Evolutionary conservation across 495 filamentous ascomycete genomes (phyloP).

Genomic region (Parachaetomium inaequale): DNA sequence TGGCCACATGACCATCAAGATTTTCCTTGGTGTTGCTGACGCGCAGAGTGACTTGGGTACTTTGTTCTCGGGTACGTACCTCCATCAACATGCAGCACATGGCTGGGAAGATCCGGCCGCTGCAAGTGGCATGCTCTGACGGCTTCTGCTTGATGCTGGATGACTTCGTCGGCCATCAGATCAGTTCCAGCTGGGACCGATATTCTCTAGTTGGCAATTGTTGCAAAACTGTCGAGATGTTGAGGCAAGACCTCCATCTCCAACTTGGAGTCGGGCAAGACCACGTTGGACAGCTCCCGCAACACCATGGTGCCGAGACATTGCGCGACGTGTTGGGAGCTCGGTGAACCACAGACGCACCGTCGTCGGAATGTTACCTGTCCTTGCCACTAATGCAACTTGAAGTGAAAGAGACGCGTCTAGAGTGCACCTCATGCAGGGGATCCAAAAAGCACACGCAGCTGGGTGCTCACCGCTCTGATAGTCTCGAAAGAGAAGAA

Average conservation of each 20-base stretch:
- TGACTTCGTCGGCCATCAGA: too few relatives aligned
- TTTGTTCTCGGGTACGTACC: neutral
- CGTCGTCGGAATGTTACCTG: neutral
- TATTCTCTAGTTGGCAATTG: too few relatives aligned
- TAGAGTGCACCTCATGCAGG: neutral
- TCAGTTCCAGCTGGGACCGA: too few relatives aligned
- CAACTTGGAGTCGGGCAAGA: neutral
- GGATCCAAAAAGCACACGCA: constrained; percentile 3
- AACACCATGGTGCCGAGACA: neutral
- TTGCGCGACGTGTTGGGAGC: neutral
- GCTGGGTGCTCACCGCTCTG: constrained; percentile 10
- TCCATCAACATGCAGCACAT: neutral
- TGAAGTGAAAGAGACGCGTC: neutral
- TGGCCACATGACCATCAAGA: constrained; percentile 10
- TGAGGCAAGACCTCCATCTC: neutral
- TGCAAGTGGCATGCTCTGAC: too few relatives aligned
- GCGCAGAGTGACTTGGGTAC: neutral
- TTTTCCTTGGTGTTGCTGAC: constrained; percentile 3
- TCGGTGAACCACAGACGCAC: neutral
- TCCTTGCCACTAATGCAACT: neutral
- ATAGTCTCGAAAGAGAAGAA: neutral
- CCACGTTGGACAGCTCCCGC: neutral
- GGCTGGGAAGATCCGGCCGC: neutral
- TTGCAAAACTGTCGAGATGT: too few relatives aligned
- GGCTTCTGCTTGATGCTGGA: too few relatives aligned